Evolutionary conservation across 2,329 filamentous ascomycete genomes (phyloP).

Genomic region (Fusarium drepaniforme): DNA sequence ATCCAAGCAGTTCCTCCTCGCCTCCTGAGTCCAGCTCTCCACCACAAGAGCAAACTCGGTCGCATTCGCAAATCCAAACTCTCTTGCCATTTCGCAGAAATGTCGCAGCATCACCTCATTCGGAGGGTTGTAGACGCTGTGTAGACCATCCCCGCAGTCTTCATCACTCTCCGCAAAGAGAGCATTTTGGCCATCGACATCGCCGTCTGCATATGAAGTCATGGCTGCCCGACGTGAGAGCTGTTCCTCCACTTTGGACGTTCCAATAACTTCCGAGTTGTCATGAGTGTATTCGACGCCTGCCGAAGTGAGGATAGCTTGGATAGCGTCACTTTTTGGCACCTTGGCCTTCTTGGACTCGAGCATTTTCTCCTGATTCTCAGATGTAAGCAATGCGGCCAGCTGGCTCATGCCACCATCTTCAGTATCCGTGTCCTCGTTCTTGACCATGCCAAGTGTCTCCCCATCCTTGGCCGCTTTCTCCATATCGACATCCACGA

Average conservation of each 20-base stretch:
- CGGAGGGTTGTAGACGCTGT: constrained; percentile 75
- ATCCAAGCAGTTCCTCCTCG: constrained; percentile 82
- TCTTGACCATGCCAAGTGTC: constrained; percentile 55
- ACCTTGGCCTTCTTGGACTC: constrained; percentile 52
- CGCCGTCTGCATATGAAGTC: constrained; percentile 58
- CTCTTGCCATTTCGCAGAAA: constrained; percentile 90
- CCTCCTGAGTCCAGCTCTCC: constrained; percentile 88
- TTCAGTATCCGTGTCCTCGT: constrained; percentile 66
- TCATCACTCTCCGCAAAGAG: constrained; percentile 69
- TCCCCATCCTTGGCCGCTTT: constrained; percentile 68
- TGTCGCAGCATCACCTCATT: constrained; percentile 81
- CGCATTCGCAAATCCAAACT: constrained; percentile 80
- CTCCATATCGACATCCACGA: constrained; percentile 81
- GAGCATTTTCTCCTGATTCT: constrained; percentile 58
- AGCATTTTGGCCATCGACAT: constrained; percentile 63
- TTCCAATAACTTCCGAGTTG: constrained; percentile 94
- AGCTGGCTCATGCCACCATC: constrained; percentile 80
- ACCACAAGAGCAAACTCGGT: constrained; percentile 91
- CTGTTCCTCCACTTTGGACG: constrained; percentile 89
- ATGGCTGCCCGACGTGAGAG: constrained; percentile 83
- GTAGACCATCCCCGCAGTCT: constrained; percentile 46
- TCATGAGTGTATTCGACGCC: constrained; percentile 97
- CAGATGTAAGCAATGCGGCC: constrained; percentile 63
- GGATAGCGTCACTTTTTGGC: constrained; percentile 77
- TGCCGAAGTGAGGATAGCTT: constrained; percentile 87